These are phyloP conservation scores for Cercospora zeina DNA, from an alignment of 2,329 filamentous ascomycete species.

Conservation along the genomic window DNA sequence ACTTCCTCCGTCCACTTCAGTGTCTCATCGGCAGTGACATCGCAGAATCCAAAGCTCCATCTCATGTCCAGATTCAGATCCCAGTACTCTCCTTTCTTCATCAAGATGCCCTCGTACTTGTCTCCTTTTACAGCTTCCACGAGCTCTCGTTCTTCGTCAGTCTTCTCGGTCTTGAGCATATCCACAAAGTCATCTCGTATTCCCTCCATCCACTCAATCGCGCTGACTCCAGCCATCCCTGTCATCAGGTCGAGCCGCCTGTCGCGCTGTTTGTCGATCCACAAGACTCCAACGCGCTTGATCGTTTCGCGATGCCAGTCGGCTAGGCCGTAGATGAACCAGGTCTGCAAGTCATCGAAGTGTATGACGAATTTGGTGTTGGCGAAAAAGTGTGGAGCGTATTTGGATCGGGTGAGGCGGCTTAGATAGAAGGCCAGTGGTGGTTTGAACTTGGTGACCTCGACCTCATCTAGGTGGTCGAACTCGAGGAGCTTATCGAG, in stretches of 20 bases:
- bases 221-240: not conserved
- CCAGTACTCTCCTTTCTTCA: not conserved
- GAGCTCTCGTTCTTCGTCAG: not conserved
- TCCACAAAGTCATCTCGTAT: not conserved
- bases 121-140: not conserved
- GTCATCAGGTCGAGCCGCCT: not conserved
- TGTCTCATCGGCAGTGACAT: not conserved
- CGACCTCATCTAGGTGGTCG: not conserved
- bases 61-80: not conserved
- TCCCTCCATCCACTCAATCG: not conserved
- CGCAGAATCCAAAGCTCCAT: not conserved
- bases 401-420: not conserved
- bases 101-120: not conserved
- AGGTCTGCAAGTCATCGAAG: not conserved
- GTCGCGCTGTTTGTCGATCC: not conserved
- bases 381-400: not conserved
- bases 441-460: not conserved
- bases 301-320: not conserved
- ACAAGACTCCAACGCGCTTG: not conserved
- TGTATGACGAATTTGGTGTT: not conserved
- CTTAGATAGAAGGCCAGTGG: not conserved
- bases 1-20: constrained; percentile 1
- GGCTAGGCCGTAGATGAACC: not conserved
- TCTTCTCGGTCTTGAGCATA: not conserved
- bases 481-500: constrained; percentile 6